Percentiles rank a stretch among this genome's conserved stretches.
Conservation (phyloP, 192 early-diverging fungal genomes). For the Gaertneriomyces semiglobifer region DNA sequence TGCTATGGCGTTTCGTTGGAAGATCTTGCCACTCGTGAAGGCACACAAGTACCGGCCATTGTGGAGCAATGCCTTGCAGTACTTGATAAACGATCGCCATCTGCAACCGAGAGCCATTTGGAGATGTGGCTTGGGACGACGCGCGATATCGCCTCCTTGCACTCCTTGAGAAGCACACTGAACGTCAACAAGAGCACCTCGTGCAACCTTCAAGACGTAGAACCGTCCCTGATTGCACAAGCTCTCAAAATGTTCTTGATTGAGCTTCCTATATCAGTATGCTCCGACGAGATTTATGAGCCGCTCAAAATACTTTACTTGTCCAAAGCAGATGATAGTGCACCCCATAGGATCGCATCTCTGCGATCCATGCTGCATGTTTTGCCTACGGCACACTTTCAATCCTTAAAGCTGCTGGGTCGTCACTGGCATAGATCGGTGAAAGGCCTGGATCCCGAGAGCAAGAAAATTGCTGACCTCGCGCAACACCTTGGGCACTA, state of each 20-base stretch:
- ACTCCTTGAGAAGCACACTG: constrained; percentile 27
- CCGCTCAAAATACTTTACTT: constrained; percentile 49
- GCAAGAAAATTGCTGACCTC: constrained; percentile 32
- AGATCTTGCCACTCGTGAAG: constrained; percentile 15
- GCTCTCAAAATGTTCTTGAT: constrained; percentile 39
- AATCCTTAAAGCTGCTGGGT: constrained; percentile 20
- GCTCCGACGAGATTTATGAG: constrained; percentile 45
- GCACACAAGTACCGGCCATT: constrained; percentile 28
- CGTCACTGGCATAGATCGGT: constrained; percentile 32
- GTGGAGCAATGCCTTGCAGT: constrained; percentile 31
- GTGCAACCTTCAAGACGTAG: constrained; percentile 17
- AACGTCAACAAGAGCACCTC: constrained; percentile 20
- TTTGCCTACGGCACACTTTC: constrained; percentile 28
- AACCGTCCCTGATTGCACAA: constrained; percentile 28
- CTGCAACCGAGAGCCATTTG: neutral
- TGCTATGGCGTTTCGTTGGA: constrained; percentile 40
- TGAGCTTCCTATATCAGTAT: constrained; percentile 30
- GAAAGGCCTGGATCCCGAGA: constrained; percentile 6
- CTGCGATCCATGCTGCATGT: constrained; percentile 36
- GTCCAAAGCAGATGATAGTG: constrained; percentile 32
- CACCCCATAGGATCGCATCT: constrained; percentile 26
- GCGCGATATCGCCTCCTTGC: constrained; percentile 17
- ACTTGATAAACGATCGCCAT: constrained; percentile 18
- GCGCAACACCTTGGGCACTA: constrained; percentile 31
- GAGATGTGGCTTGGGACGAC: constrained; percentile 26